phyloP scores from a whole-genome alignment of 257 asterid species.

The Voacanga thouarsii region DNA sequence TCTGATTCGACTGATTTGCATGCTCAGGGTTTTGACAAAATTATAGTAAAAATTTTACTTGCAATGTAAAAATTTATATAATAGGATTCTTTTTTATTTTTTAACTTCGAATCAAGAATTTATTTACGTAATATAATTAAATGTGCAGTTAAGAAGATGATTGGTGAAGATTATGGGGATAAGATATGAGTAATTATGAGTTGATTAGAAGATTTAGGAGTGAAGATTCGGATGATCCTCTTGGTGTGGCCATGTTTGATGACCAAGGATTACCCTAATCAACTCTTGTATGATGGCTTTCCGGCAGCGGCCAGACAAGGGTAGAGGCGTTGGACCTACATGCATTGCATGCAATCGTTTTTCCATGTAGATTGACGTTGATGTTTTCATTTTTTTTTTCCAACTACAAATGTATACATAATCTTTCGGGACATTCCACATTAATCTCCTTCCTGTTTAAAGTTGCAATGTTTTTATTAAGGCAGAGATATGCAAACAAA shows the following conservation, averaged over 20 bases:
- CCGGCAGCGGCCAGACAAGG: constrained; percentile 18
- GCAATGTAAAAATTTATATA: no score
- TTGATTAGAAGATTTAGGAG: neutral
- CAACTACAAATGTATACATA: no score
- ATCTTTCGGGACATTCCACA: neutral
- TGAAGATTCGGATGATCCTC: neutral
- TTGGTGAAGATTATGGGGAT: neutral
- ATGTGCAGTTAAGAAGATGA: neutral
- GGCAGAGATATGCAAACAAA: neutral
- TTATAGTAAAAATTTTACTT: no score
- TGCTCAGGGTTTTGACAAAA: no score
- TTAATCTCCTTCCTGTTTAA: constrained; percentile 14
- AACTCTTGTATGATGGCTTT: constrained; percentile 7
- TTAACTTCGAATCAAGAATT: no score
- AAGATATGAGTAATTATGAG: constrained; percentile 2
- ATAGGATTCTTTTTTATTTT: no score
- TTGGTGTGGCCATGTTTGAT: neutral
- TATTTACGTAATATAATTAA: no score
- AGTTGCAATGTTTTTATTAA: neutral
- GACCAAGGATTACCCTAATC: constrained; percentile 9
- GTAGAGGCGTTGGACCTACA: constrained; percentile 2
- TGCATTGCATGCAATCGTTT: neutral
- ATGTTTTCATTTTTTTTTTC: no score
- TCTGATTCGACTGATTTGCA: no score
- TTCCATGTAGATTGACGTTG: neutral